Evolutionary conservation across 345 rosid genomes (phyloP).

Genomic region (Bretschneidera sinensis): DNA sequence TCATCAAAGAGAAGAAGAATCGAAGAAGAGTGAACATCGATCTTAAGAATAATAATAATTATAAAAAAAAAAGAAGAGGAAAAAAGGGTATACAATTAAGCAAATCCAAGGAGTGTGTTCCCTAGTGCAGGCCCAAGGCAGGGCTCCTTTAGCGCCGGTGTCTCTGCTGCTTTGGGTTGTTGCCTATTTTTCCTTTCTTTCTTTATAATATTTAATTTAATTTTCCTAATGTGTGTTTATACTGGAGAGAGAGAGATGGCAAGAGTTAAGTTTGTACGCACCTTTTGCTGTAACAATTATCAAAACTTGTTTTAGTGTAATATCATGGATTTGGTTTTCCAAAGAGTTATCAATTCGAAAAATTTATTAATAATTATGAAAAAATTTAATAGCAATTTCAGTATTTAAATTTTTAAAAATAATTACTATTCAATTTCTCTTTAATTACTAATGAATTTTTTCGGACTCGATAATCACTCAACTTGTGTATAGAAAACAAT

Average conservation of each 20-base stretch:
- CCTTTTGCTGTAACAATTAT: no score
- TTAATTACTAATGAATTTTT: no score
- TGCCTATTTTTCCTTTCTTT: slow-evolving; percentile 15
- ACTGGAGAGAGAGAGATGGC: not conserved
- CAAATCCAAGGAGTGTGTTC: slow-evolving; percentile 57
- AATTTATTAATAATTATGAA: no score
- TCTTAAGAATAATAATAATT: not conserved
- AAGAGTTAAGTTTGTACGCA: no score
- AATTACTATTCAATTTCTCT: no score
- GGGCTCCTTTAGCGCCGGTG: slow-evolving; percentile 62
- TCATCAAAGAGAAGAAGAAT: slow-evolving; percentile 5
- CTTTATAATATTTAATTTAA: slow-evolving; percentile 1
- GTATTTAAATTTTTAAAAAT: no score
- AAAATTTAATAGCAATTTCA: no score
- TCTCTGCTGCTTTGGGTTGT: slow-evolving; percentile 50
- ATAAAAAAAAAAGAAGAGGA: not conserved
- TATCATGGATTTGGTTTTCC: no score
- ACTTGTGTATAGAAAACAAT: no score
- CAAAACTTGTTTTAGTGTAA: no score
- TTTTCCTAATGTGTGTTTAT: not conserved
- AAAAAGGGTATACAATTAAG: slow-evolving; percentile 11
- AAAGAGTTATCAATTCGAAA: no score
- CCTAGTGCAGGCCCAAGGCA: slow-evolving; percentile 48
- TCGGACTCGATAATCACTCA: no score
- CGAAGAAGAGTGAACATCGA: not conserved